Base-by-base conservation (phyloP, 2,329 filamentous ascomycete species). In the Aciculosporium take region DNA sequence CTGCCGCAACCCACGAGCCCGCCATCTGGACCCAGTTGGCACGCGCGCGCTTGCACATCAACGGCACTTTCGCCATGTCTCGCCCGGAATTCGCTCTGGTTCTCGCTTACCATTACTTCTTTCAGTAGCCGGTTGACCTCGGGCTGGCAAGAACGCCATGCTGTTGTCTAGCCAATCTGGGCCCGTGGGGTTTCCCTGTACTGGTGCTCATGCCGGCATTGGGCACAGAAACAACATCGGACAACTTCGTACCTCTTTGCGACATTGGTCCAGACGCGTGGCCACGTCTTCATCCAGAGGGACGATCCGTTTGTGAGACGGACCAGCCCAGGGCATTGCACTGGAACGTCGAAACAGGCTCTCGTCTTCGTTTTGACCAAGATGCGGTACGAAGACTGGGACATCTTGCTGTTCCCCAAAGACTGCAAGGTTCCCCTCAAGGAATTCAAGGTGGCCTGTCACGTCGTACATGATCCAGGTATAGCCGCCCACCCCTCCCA, bases 341-440 rank as follows among this genome's bases (percentile, higher is more conserved):
- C 7, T n/a, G 27, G 30, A 39, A 21, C 18, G 15, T 20, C 21
- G 18, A 39, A 24, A 24, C 7, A 32, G 24, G 7, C 5, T 3
- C 31, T 29, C 24, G 5, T 23, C 10, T 34, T 13, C 8, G 8
- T 29, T n/a, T n/a, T 23, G 13, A 5, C 1, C 59, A 69, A 51
- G 47, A 93, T 94, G 86, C 79, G 85, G 45, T 93, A 82, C 68
- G 74, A 85, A 51, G 78, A 85, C 53, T 93, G 85, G 86, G 86
- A 94, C 53, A 73, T 91, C 42, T 74, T 93, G 33, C 67, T 93
- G 46, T 93, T 93, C 56, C 80, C 84, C 0, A 61, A 59, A 46
- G 70, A 72, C 46, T 77, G 70, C 51, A 79, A 76, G 51, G 57
- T 81, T 10, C 86, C 86, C 1, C 61, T 88, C 42, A 83, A 84